A percentile compares a stretch with the other conserved stretches of the same genome.
Conservation (phyloP, 1,284 basidiomycete species). For the Ganoderma sinense region DNA sequence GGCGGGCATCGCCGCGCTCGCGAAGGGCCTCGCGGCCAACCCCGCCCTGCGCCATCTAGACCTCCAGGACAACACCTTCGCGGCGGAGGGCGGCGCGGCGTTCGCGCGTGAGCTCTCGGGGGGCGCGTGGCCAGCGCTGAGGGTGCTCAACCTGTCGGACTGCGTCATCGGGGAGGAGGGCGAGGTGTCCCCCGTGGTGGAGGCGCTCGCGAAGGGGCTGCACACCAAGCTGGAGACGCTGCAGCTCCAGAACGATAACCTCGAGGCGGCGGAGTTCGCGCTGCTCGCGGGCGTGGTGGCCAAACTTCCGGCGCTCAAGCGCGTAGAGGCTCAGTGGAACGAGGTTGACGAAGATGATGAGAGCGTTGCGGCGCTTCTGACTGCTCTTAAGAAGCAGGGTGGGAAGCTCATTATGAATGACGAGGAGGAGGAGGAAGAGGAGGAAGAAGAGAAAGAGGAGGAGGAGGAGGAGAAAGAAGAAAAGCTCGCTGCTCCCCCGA, state of each 20-base stretch:
- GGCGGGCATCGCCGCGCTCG: conserved; percentile 90
- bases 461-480: conserved; percentile 55
- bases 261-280: conserved; percentile 75
- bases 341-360: conserved; percentile 82
- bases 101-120: conserved; percentile 73
- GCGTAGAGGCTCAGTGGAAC: conserved; percentile 89
- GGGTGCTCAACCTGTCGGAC: conserved; percentile 90
- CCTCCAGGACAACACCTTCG: conserved; percentile 96
- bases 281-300: conserved; percentile 74
- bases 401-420: conserved; percentile 66
- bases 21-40: conserved; percentile 78
- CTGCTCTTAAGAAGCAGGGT: conserved; percentile 75
- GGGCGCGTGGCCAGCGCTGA: conserved; percentile 74
- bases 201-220: conserved; percentile 73
- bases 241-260: conserved; percentile 91
- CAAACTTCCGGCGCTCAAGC: conserved; percentile 64
- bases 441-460: conserved; percentile 70
- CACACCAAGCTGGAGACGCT: conserved; percentile 80
- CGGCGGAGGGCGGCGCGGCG: conserved; percentile 75
- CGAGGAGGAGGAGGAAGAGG: conserved; percentile 85
- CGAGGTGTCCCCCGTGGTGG: conserved; percentile 69
- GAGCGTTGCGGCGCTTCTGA: conserved; percentile 68
- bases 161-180: conserved; percentile 84
- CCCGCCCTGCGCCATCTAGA: conserved; percentile 81
- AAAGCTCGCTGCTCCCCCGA: conserved; percentile 40